phyloP scores from a whole-genome alignment of 2,329 filamentous ascomycete genomes.

The Salinomyces thailandicus region DNA sequence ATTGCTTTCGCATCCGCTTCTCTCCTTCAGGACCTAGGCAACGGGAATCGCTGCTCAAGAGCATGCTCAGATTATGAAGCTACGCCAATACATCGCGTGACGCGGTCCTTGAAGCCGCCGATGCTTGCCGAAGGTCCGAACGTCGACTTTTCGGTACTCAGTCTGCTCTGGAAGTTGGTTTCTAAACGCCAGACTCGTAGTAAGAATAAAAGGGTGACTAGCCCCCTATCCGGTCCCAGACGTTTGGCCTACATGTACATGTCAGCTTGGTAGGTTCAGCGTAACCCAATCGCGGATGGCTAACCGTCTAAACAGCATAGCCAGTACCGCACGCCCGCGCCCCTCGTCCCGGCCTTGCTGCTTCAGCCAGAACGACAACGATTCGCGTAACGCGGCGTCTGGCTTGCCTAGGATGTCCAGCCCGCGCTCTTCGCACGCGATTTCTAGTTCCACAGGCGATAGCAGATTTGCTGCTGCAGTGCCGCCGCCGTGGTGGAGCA shows the following conservation, averaged over 20 bases:
- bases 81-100: no score
- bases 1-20: no score
- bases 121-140: no score
- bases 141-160: no score
- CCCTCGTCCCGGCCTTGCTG: slow-evolving; percentile 30
- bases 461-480: slow-evolving; percentile 47
- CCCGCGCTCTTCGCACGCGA: slow-evolving; percentile 29
- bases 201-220: no score
- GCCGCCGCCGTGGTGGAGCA: slow-evolving; percentile 54
- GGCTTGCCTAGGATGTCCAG: slow-evolving; percentile 23
- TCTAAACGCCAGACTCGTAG: no score
- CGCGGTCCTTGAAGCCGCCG: no score
- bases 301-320: slow-evolving; percentile 27
- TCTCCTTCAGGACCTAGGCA: no score
- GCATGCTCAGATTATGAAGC: no score
- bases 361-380: slow-evolving; percentile 32
- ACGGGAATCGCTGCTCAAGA: no score
- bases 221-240: slow-evolving; percentile 9
- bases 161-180: no score
- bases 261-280: slow-evolving; percentile 13
- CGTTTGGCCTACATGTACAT: slow-evolving; percentile 10
- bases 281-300: slow-evolving; percentile 13
- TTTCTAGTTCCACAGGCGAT: slow-evolving; percentile 27
- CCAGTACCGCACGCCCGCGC: slow-evolving; percentile 17
- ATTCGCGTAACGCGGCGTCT: slow-evolving; percentile 17